These are phyloP conservation scores for Petunia axillaris DNA, from an alignment of 257 asterid genomes.

Conservation along the genomic window DNA sequence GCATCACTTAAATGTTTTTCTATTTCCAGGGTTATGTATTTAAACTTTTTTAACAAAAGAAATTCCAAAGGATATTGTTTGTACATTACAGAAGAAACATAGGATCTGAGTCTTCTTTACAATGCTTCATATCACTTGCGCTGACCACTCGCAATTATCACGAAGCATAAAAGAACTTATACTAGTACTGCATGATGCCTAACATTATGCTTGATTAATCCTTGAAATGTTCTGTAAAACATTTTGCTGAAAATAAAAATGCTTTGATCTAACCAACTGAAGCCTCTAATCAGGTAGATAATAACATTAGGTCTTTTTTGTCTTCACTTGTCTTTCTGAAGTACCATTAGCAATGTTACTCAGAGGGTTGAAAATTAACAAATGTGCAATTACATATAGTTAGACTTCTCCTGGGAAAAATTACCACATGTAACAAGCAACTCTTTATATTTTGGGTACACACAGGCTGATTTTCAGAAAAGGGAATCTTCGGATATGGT, in stretches of 20 bases:
- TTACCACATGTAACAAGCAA: neutral
- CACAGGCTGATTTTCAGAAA: conserved; percentile 49
- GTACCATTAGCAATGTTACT: neutral
- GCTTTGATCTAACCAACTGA: neutral
- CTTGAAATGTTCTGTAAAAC: neutral
- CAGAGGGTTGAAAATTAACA: conserved; percentile 4
- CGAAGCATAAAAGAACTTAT: conserved; percentile 11
- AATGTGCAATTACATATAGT: neutral
- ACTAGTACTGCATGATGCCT: conserved; percentile 1
- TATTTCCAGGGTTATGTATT: neutral
- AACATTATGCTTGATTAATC: neutral
- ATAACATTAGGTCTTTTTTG: neutral
- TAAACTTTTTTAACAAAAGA: neutral
- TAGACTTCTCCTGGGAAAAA: neutral
- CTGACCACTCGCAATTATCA: neutral
- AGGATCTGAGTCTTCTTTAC: neutral
- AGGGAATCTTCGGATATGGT: conserved; percentile 34
- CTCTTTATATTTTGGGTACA: conserved; percentile 11
- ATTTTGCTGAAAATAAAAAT: neutral
- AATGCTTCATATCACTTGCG: neutral
- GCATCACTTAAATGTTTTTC: neutral
- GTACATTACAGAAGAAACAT: neutral
- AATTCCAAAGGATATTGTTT: neutral
- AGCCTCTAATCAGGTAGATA: neutral
- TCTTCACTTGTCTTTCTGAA: neutral